Percentiles rank a stretch among this genome's conserved stretches.
phyloP scores from a whole-genome alignment of 2,329 filamentous ascomycete species.

The Botrytis porri region DNA sequence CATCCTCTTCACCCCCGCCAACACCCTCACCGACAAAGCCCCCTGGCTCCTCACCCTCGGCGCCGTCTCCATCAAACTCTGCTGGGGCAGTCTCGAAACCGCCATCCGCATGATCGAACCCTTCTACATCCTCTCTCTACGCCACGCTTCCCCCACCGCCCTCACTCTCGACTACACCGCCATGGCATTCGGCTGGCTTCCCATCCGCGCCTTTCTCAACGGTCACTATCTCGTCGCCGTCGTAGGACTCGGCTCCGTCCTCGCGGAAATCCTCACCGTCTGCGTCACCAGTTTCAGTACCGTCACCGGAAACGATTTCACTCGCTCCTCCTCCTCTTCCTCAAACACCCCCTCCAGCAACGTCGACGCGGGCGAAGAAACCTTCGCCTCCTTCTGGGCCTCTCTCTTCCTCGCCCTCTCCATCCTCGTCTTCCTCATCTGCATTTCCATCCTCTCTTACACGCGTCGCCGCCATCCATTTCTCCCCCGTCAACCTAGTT shows the following conservation, averaged over 20 bases:
- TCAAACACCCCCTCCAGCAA: not conserved
- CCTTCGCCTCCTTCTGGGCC: constrained; percentile 61
- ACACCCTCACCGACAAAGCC: constrained; percentile 56
- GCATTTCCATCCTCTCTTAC: constrained; percentile 59
- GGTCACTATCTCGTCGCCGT: constrained; percentile 63
- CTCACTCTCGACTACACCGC: constrained; percentile 72
- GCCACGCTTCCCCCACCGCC: constrained; percentile 62
- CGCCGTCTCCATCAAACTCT: constrained; percentile 64
- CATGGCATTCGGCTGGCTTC: constrained; percentile 65
- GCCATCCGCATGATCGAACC: constrained; percentile 72
- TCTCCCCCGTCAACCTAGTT: constrained; percentile 73
- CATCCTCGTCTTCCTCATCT: constrained; percentile 58
- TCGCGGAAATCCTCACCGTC: constrained; percentile 71
- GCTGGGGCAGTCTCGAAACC: constrained; percentile 67
- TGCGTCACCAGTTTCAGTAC: constrained; percentile 63
- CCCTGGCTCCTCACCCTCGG: constrained; percentile 65
- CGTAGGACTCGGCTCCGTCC: constrained; percentile 66
- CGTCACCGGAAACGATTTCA: constrained; percentile 61
- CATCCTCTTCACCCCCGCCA: constrained; percentile 57
- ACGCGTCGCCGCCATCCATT: constrained; percentile 64
- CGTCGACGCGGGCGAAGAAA: constrained; percentile 55
- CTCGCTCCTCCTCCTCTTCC: constrained; percentile 30
- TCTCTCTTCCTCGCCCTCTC: constrained; percentile 59
- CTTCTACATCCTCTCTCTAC: constrained; percentile 65
- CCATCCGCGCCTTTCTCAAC: constrained; percentile 60